Evolutionary conservation across 495 filamentous ascomycete genomes (phyloP).

Genomic region (Hyaloscypha bicolor): DNA sequence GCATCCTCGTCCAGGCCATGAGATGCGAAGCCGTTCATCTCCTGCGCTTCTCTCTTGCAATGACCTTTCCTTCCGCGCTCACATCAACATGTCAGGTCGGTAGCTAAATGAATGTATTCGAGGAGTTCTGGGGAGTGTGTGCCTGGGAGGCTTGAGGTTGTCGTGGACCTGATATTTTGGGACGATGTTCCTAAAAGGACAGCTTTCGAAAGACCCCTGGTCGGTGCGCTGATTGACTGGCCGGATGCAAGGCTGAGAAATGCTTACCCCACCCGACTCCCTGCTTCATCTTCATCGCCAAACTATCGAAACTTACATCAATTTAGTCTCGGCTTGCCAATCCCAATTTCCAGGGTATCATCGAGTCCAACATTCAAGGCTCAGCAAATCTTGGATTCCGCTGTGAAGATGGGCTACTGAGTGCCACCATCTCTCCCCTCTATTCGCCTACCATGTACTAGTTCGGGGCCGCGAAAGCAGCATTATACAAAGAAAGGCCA

Average conservation of each 20-base stretch:
- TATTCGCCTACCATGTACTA: too few relatives aligned
- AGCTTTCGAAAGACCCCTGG: not conserved
- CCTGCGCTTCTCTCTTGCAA: constrained; percentile 9
- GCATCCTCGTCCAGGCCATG: constrained; percentile 73
- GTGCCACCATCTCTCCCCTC: too few relatives aligned
- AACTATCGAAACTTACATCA: too few relatives aligned
- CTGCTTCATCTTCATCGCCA: too few relatives aligned
- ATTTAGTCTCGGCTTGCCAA: too few relatives aligned
- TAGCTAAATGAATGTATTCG: not conserved
- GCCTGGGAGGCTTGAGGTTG: not conserved
- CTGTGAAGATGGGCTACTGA: too few relatives aligned
- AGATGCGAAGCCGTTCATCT: constrained; percentile 63
- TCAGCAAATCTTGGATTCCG: too few relatives aligned
- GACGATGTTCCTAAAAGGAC: constrained; percentile 1
- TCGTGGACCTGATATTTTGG: not conserved
- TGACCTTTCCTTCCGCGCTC: not conserved
- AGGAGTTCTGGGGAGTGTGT: not conserved
- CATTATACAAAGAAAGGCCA: too few relatives aligned
- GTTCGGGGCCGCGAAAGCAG: too few relatives aligned
- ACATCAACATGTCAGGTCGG: not conserved
- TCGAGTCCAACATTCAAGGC: too few relatives aligned
- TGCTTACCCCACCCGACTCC: too few relatives aligned
- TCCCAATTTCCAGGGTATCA: too few relatives aligned
- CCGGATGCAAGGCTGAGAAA: not conserved
- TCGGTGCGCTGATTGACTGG: not conserved